Conservation (phyloP, 2,329 filamentous ascomycete genomes). For the Aspergillus thermomutatus region DNA sequence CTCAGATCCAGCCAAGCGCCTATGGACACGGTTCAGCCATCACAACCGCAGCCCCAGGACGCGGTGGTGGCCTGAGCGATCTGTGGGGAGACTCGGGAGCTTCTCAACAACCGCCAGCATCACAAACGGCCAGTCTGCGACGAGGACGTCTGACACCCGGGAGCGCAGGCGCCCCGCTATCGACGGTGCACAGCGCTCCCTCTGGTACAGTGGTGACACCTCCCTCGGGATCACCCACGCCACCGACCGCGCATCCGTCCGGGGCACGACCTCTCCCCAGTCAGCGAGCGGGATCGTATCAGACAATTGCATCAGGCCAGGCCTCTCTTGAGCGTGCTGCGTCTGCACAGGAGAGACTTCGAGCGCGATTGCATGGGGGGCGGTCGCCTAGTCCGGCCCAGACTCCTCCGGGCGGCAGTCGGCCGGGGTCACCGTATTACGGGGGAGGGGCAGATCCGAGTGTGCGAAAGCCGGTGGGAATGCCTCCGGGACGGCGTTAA, state of each 20-base stretch:
- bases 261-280: constrained; percentile 64
- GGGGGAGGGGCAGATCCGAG: constrained; percentile 26
- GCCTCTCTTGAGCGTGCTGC: constrained; percentile 30
- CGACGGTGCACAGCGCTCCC: constrained; percentile 21
- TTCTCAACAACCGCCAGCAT: constrained; percentile 20
- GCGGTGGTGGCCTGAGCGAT: constrained; percentile 51
- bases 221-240: constrained; percentile 25
- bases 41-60: constrained; percentile 27
- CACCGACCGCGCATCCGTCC: constrained; percentile 21
- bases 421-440: constrained; percentile 13
- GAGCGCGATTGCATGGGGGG: constrained; percentile 70
- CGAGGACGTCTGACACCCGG: constrained; percentile 27
- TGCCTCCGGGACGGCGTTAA: constrained; percentile 15
- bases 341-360: constrained; percentile 74
- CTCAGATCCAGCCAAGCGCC: constrained; percentile 48
- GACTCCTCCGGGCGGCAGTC: constrained; percentile 8
- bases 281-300: constrained; percentile 72
- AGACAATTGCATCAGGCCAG: constrained; percentile 46
- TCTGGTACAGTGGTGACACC: constrained; percentile 17
- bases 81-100: constrained; percentile 52
- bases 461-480: constrained; percentile 32
- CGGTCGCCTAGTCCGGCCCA: constrained; percentile 32
- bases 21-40: constrained; percentile 27
- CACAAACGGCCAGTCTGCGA: constrained; percentile 40
- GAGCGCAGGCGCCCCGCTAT: constrained; percentile 20